These are phyloP conservation scores for Dactylella cylindrospora DNA, from an alignment of 2,329 filamentous ascomycete genomes.

Conservation along the genomic window DNA sequence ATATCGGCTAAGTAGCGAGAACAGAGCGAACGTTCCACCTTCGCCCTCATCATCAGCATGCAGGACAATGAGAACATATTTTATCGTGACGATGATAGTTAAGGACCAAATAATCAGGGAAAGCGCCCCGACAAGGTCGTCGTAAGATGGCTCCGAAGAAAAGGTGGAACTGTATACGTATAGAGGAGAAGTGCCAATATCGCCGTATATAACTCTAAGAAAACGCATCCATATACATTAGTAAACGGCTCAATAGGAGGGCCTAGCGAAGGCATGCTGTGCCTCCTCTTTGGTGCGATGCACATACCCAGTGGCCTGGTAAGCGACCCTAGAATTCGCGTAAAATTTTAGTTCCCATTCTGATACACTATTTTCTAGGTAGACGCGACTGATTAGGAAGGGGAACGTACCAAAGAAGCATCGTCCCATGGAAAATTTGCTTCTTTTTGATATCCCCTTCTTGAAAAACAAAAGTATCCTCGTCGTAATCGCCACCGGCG, in stretches of 20 bases:
- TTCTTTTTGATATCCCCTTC: slow-evolving; percentile 41
- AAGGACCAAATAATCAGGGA: slow-evolving; percentile 71
- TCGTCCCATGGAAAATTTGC: slow-evolving; percentile 38
- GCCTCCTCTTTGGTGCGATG: no score
- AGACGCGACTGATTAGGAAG: no score
- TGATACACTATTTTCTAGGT: not conserved
- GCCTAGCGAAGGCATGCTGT: not conserved
- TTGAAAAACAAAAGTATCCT: slow-evolving; percentile 14
- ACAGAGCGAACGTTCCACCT: slow-evolving; percentile 69
- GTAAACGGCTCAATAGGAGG: not conserved
- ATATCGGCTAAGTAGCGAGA: slow-evolving; percentile 65
- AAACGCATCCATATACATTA: not conserved
- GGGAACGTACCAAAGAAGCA: slow-evolving; percentile 30
- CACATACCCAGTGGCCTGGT: slow-evolving; percentile 39
- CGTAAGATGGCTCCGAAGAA: slow-evolving; percentile 58
- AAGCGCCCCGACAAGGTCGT: slow-evolving; percentile 65
- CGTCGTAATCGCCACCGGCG: slow-evolving; percentile 35
- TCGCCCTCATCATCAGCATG: slow-evolving; percentile 70
- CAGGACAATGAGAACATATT: slow-evolving; percentile 68
- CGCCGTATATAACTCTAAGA: slow-evolving; percentile 64
- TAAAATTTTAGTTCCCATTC: not conserved
- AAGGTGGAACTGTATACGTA: slow-evolving; percentile 73
- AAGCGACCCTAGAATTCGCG: slow-evolving; percentile 21
- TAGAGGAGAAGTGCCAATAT: slow-evolving; percentile 68
- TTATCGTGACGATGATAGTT: slow-evolving; percentile 68